Evolutionary conservation across 805 yeast genomes (phyloP).

Genomic region (Hanseniaspora occidentalis): DNA sequence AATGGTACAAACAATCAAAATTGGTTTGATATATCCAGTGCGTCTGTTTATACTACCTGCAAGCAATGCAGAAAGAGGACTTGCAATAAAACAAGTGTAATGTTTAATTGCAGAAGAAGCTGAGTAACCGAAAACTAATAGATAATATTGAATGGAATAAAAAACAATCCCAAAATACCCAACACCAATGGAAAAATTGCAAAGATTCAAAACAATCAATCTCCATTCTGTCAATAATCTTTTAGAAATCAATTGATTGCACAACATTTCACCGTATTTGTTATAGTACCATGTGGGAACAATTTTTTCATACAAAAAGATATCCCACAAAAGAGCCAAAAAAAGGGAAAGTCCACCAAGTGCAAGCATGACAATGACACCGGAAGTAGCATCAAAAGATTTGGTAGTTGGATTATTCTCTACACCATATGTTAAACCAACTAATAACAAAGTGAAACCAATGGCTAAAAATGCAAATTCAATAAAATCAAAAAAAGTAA

Average conservation of each 20-base stretch:
- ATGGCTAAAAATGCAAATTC: constrained; percentile 13
- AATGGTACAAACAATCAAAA: constrained; percentile 19
- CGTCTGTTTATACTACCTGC: constrained; percentile 21
- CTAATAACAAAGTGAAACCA: constrained; percentile 13
- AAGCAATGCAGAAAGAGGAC: constrained; percentile 5
- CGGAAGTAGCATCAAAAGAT: constrained; percentile 18
- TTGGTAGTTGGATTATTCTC: constrained; percentile 47
- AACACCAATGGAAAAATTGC: neutral
- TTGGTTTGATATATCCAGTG: constrained; percentile 27
- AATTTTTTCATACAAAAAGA: constrained; percentile 10
- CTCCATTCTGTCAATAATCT: neutral
- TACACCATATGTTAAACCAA: constrained; percentile 32
- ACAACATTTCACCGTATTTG: neutral
- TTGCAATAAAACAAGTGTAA: constrained; percentile 10
- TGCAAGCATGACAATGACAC: constrained; percentile 29
- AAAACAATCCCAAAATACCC: neutral
- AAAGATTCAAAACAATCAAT: neutral
- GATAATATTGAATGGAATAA: constrained; percentile 3
- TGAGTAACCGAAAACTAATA: neutral
- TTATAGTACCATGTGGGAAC: constrained; percentile 2
- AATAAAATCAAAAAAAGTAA: constrained; percentile 13
- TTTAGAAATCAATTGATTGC: neutral
- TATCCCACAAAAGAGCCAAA: constrained; percentile 36
- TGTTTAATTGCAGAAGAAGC: constrained; percentile 11
- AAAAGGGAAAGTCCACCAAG: constrained; percentile 31